Conservation (phyloP, 805 yeast genomes). For the Candida arabinofermentans region DNA sequence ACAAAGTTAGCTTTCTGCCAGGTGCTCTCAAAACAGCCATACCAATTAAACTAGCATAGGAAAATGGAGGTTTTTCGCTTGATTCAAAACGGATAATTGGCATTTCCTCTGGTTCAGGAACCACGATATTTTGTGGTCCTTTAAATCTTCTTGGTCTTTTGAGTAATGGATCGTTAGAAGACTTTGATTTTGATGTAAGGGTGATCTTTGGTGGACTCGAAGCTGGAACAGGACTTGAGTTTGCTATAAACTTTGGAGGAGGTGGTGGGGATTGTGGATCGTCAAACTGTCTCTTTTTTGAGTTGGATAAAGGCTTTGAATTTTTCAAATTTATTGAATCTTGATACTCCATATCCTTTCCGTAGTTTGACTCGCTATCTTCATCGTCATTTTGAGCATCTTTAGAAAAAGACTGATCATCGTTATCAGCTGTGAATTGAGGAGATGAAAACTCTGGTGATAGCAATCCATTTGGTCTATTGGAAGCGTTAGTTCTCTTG, state of each 20-base stretch:
- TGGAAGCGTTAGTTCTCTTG: slow-evolving; percentile 5
- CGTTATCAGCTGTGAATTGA: slow-evolving; percentile 22
- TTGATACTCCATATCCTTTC: slow-evolving; percentile 12
- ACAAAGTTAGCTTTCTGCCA: slow-evolving; percentile 61
- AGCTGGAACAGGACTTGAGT: not conserved
- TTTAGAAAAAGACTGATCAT: slow-evolving; percentile 1
- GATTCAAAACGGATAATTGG: slow-evolving; percentile 48
- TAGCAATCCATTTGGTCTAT: slow-evolving; percentile 23
- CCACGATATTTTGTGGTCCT: slow-evolving; percentile 26
- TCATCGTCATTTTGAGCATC: slow-evolving; percentile 13
- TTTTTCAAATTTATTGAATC: slow-evolving; percentile 10
- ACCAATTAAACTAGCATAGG: slow-evolving; percentile 91
- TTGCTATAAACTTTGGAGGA: slow-evolving; percentile 16
- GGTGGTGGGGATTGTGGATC: slow-evolving; percentile 18
- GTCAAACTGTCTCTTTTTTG: slow-evolving; percentile 14
- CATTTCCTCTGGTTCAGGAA: slow-evolving; percentile 37
- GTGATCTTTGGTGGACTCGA: not conserved
- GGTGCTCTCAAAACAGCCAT: slow-evolving; percentile 87
- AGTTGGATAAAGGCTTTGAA: not conserved
- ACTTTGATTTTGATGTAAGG: slow-evolving; percentile 1
- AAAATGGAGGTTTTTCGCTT: slow-evolving; percentile 76
- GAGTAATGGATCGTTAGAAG: slow-evolving; percentile 4
- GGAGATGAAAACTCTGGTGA: slow-evolving; percentile 49
- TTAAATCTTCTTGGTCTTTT: slow-evolving; percentile 18
- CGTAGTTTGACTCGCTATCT: slow-evolving; percentile 8